Base-by-base conservation (phyloP, 768 basidiomycete genomes). In the Suillus plorans region DNA sequence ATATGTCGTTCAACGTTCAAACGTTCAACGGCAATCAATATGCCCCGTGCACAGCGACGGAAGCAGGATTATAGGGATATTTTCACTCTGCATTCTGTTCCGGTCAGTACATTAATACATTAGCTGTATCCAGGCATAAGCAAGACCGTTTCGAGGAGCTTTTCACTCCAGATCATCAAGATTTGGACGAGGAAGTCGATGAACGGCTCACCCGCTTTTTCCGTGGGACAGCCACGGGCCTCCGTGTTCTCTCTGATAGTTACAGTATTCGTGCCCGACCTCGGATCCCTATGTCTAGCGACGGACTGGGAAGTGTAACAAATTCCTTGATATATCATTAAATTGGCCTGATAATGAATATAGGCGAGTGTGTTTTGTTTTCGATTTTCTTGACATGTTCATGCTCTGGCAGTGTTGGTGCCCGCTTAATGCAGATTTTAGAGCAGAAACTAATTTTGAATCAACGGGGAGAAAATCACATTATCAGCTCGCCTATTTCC, bases 401-500 rank as follows among this genome's bases (percentile, higher is more conserved):
- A 52, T 31, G 31, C 16, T 20, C 45, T 18, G 41, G 13, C 36
- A 70, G 67, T 16, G 42, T 70, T 10, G 52, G 63, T 20, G 50
- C 3, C 36, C 50, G 47, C 22, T 59, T 67, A 47, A 63, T 67
- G 14, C 28, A 37, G 9, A 50, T 68, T 4, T 50, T 70, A 2
- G 64, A 58, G 20, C 45, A 44, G 12, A 68, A 74, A 45, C 65
- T 60, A 13, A 67, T 73, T 74, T 74, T 47, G n/a, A 3, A 62
- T 65, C 31, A 42, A 28, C 25, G 20, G 60, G 66, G 18, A 25
- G 36, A 14, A 65, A 68, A n/a, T 71, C 69, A 0, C 73, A 74
- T 59, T 71, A 66, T 53, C 73, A 73, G 59, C 61, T 74, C 2
- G 73, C 61, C 0, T 63, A 64, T 4, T 73, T 73, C 47, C 68